These are phyloP conservation scores for Gossypium ekmanianum DNA, from an alignment of 345 rosid genomes.

Conservation along the genomic window DNA sequence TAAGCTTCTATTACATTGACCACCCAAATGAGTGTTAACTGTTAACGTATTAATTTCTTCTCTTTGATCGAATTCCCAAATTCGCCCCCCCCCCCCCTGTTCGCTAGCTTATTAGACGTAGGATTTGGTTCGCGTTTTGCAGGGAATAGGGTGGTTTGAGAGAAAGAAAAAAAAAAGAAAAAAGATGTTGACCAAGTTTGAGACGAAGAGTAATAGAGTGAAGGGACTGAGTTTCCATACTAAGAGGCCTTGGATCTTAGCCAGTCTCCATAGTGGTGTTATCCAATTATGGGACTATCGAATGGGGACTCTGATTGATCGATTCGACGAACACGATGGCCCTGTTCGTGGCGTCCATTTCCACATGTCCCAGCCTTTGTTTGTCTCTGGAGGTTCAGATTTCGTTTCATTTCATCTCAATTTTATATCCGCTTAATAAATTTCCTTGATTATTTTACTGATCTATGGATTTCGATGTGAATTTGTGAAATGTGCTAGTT, in stretches of 20 bases:
- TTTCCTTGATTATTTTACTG: not conserved
- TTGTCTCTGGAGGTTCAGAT: constrained; percentile 82
- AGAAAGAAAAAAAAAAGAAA: constrained; percentile 26
- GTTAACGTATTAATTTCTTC: not conserved
- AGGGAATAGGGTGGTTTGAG: constrained; percentile 29
- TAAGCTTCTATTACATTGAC: too few relatives aligned
- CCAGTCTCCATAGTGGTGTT: constrained; percentile 97
- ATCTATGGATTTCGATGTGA: constrained; percentile 5
- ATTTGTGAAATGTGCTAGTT: not conserved
- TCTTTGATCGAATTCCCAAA: not conserved
- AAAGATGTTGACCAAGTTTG: constrained; percentile 92
- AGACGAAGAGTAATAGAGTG: constrained; percentile 96
- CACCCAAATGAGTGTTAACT: too few relatives aligned
- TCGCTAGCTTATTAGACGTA: not conserved
- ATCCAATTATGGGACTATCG: constrained; percentile 99
- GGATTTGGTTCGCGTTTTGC: constrained; percentile 13
- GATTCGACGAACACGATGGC: constrained; percentile 97
- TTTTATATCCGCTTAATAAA: not conserved
- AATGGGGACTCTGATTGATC: constrained; percentile 88
- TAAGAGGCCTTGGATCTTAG: constrained; percentile 95
- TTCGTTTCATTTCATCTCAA: not conserved
- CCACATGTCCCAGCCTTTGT: constrained; percentile 83
- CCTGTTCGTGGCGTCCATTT: constrained; percentile 99
- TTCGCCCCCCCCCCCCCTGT: too few relatives aligned
- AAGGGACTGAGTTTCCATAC: constrained; percentile 96